Percentiles rank a stretch among this genome's conserved stretches.
These are phyloP conservation scores for Cutaneotrichosporon daszewskae DNA, from an alignment of 1,284 basidiomycete species.

Conservation along the genomic window DNA sequence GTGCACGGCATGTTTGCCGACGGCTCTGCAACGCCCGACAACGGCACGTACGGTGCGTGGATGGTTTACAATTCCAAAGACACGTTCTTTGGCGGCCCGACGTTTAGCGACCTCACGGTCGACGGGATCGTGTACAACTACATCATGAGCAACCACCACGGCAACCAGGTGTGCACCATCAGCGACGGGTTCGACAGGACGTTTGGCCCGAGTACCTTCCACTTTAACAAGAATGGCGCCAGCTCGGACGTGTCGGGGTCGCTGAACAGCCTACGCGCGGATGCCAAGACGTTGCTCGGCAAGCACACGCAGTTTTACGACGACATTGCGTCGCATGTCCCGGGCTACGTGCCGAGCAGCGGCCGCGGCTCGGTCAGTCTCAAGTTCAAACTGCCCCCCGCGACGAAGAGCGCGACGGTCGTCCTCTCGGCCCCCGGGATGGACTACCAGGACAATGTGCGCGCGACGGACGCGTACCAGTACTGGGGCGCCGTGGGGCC, in stretches of 20 bases:
- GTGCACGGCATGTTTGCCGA: constrained; percentile 36
- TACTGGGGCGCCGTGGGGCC: constrained; percentile 32
- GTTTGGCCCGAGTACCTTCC: constrained; percentile 31
- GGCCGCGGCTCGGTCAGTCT: constrained; percentile 24
- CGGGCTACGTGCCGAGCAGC: constrained; percentile 22
- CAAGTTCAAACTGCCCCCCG: constrained; percentile 21
- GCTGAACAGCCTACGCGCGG: constrained; percentile 10
- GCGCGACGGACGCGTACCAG: constrained; percentile 22
- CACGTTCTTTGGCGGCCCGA: constrained; percentile 30
- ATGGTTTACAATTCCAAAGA: constrained; percentile 35
- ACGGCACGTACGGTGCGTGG: constrained; percentile 30
- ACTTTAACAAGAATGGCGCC: too few relatives aligned
- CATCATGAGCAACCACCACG: constrained; percentile 31
- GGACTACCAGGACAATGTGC: constrained; percentile 33
- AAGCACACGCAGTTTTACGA: constrained; percentile 36
- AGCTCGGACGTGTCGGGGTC: constrained; percentile 2
- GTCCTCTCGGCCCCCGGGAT: constrained; percentile 26
- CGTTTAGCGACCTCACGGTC: constrained; percentile 29
- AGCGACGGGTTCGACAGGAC: constrained; percentile 35
- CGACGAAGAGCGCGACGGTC: constrained; percentile 22
- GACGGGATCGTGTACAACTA: constrained; percentile 37
- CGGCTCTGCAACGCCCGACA: constrained; percentile 23
- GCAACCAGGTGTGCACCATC: constrained; percentile 27
- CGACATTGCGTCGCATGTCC: constrained; percentile 24
- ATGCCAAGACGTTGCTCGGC: constrained; percentile 19